Conservation (phyloP, 805 yeast genomes). For the Candida morakotiae region DNA sequence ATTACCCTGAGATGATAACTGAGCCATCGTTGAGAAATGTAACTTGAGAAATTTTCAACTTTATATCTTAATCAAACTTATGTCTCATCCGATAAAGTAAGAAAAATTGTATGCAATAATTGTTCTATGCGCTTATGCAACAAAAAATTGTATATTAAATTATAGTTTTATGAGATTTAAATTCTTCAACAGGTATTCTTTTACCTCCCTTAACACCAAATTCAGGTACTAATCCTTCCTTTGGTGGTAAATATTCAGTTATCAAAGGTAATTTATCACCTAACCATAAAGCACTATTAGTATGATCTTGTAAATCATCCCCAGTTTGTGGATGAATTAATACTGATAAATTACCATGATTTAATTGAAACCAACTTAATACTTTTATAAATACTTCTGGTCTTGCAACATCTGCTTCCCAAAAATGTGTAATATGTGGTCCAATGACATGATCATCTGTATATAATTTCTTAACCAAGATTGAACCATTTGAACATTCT, state of each 20-base stretch:
- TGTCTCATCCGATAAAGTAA: background rate
- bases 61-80: no score
- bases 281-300: constrained; percentile 26
- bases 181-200: constrained; percentile 12
- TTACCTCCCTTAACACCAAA: constrained; percentile 23
- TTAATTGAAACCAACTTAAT: constrained; percentile 26
- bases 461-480: constrained; percentile 22
- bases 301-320: constrained; percentile 23
- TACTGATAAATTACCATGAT: constrained; percentile 28
- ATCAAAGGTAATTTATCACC: constrained; percentile 20
- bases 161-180: constrained; percentile 9
- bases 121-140: constrained; percentile 5
- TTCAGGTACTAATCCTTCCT: constrained; percentile 17
- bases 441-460: constrained; percentile 25
- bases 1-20: constrained; percentile 34
- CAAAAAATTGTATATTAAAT: constrained; percentile 1
- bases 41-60: no score
- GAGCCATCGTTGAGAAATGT: constrained; percentile 15
- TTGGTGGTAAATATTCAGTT: constrained; percentile 11
- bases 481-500: constrained; percentile 21
- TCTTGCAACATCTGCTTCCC: constrained; percentile 31
- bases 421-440: constrained; percentile 28
- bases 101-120: background rate
- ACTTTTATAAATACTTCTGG: constrained; percentile 26
- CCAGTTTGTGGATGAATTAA: constrained; percentile 34